Evolutionary conservation across 2,329 filamentous ascomycete species (phyloP).

Genomic region (Boeremia lycopersici): DNA sequence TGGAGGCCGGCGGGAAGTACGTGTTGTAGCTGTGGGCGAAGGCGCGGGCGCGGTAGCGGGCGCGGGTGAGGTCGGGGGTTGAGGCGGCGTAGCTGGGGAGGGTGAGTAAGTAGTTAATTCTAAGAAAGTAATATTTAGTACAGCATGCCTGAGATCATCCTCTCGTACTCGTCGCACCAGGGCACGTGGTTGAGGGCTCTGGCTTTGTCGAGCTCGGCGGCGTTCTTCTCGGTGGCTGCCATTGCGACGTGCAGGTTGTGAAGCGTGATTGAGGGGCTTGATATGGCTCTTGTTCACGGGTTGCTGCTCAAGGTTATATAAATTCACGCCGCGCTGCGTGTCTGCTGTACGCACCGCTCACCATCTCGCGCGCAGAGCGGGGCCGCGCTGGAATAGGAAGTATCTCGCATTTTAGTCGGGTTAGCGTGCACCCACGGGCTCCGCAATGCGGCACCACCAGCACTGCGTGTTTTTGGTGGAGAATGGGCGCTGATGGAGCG

Average conservation of each 20-base stretch:
- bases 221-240: constrained; percentile 52
- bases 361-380: constrained; percentile 15
- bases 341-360: too few relatives aligned
- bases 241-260: constrained; percentile 23
- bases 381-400: constrained; percentile 23
- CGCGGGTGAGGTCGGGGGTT: constrained; percentile 56
- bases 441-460: background rate
- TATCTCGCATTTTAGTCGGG: constrained; percentile 31
- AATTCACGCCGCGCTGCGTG: too few relatives aligned
- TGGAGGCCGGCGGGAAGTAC: constrained; percentile 40
- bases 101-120: constrained; percentile 50
- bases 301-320: too few relatives aligned
- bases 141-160: constrained; percentile 69
- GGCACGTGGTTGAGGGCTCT: constrained; percentile 59
- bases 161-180: constrained; percentile 66
- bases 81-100: constrained; percentile 57
- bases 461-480: constrained; percentile 1
- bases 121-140: too few relatives aligned
- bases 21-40: constrained; percentile 65
- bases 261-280: background rate
- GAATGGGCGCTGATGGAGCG: background rate
- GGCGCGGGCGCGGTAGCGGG: constrained; percentile 61
- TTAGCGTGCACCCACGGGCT: constrained; percentile 9
- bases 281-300: background rate
- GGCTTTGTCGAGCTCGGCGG: constrained; percentile 53